Base-by-base conservation (phyloP, 2,329 filamentous ascomycete genomes). In the Fusarium sulawesiense region DNA sequence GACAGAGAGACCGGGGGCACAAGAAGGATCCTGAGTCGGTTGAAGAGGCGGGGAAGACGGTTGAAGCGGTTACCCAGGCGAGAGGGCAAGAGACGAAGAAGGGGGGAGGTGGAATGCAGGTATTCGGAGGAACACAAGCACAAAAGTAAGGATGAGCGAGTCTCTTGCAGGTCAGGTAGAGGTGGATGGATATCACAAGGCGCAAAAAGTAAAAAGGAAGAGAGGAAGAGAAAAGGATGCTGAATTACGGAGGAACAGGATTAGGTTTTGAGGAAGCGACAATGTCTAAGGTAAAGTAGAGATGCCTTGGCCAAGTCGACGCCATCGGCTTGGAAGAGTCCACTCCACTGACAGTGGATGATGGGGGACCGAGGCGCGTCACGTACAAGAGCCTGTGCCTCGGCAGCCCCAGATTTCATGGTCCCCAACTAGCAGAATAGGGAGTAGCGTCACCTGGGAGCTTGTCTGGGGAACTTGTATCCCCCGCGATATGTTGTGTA, bases 331-430 rank as follows among this genome's bases (percentile, higher is more conserved):
- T 53, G 49, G 34, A 40, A 23, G 40, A 41, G 23, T 25, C 48
- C 34, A 51, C 49, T 25, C 32, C 34, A 51, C 49, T 51, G 34
- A 34, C 14, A 34, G 60, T 60, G 49, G 42, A 44, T 37, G 46
- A 70, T 53, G 64, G 57, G 53, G 56, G 67, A 67, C 73, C 73
- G 73, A 75, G 73, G 73, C 71, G 73, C 53, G 71, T 54, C 40
- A 47, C 56, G n/a, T 56, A 46, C 53, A 51, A 56, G 45, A 27
- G 54, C 59, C 66, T 71, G 73, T 71, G 72, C 73, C 73, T 75
- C 73, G 73, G 73, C 72, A 75, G 73, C 73, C 72, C 73, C 73
- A 75, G 73, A 70, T 75, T 75, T 74, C 60, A 25, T 66, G 62
- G 48, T 42, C 27, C 18, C 14, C 54, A 56, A 27, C 47, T 64